Percentiles rank a stretch among this genome's conserved stretches.
Evolutionary conservation across 257 asterid species (phyloP).

Genomic region (Datura wrightii): DNA sequence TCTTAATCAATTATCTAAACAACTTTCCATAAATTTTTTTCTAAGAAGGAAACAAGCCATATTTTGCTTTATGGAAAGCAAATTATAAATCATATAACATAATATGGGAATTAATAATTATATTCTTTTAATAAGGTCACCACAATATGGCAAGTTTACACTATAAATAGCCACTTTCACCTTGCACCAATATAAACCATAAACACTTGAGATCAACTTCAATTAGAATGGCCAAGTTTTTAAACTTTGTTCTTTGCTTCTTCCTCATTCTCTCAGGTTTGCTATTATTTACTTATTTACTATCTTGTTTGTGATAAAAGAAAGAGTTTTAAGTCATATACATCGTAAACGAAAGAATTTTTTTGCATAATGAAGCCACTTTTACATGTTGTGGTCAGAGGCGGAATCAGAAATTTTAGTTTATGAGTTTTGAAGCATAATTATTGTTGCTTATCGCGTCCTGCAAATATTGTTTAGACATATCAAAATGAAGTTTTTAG

Average conservation of each 20-base stretch:
- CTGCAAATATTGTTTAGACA: too few species aligned
- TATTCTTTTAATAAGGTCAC: neutral
- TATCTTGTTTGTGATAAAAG: neutral
- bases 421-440: neutral
- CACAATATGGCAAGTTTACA: neutral
- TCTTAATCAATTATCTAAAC: neutral
- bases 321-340: neutral
- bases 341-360: neutral
- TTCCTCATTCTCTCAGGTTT: conserved; percentile 23
- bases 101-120: neutral
- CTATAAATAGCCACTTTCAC: conserved; percentile 21
- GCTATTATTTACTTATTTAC: neutral
- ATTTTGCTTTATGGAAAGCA: neutral
- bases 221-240: neutral
- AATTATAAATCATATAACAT: neutral
- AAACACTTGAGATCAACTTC: neutral
- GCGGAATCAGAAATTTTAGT: neutral
- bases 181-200: neutral
- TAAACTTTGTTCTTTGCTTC: neutral
- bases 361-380: neutral
- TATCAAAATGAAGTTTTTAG: too few species aligned
- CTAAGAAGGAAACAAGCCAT: neutral
- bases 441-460: neutral
- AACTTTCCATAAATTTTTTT: neutral
- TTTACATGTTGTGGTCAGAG: neutral